Base-by-base conservation (phyloP, 2,329 filamentous ascomycete species). In the Ceratocystis cubensis region DNA sequence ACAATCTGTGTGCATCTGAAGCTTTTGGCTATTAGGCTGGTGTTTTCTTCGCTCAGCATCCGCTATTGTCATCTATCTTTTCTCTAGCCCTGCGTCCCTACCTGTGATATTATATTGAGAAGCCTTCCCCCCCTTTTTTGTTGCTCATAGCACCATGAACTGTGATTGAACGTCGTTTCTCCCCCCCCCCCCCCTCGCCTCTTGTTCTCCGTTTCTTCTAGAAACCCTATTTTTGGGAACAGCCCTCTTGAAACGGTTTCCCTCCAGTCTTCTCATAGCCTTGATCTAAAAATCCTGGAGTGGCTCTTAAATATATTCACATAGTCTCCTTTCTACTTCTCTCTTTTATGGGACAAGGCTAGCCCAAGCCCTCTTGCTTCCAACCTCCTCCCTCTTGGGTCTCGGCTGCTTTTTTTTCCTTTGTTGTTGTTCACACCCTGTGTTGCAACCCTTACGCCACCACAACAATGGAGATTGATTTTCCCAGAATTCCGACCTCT, bases 401-500 rank as follows among this genome's bases (percentile, higher is more conserved):
- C 22, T 20, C 30, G 25, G 28, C n/a, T 64, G n/a, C 5, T 50
- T 22, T 6, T 37, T 48, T 33, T 65, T 41, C n/a, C 8, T 2
- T 22, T 22, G 22, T 59, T 41, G 10, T 33, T 20, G 20, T 25
- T 45, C 10, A 53, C 48, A 53, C 25, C 33, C 20, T 65, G 46
- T 25, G 30, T 22, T 53, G 17, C 41, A 45, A 22, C 53, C 61
- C 44, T 50, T 63, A 56, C 50, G 50, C 33, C 50, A 22, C 53
- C 50, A 48, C 41, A 22, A 59, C 46, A 45, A 65, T 64, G 66
- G 59, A 65, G 6, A 61, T 50, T 53, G 25, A 65, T 61, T 65
- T 64, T 64, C 66, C 64, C 22, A 59, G 61, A 48, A 62, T 66
- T 64, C 66, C 64, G 62, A 20, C 48, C 30, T 48, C 25, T 46